These are phyloP conservation scores for Tetrahymena thermophila DNA, from an alignment of 73 alveolate species.

Conservation along the genomic window DNA sequence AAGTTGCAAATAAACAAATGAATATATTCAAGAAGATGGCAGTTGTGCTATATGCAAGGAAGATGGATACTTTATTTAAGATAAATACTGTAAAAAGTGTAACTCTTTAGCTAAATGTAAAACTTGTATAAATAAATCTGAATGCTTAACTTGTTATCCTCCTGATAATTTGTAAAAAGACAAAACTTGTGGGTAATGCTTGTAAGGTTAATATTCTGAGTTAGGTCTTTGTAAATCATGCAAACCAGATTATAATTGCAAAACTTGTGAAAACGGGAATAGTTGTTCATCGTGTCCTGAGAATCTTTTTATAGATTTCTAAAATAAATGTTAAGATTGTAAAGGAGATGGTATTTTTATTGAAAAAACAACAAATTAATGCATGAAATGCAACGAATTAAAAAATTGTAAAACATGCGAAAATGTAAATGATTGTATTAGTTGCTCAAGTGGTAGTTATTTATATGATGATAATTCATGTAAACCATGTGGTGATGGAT, in stretches of 20 bases:
- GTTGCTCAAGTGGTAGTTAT: not conserved
- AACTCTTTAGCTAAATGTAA: not conserved
- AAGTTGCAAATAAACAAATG: not conserved
- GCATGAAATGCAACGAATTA: not conserved
- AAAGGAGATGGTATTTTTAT: not conserved
- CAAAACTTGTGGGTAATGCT: not conserved
- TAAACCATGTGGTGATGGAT: not conserved
- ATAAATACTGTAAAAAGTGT: not conserved
- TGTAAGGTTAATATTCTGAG: not conserved
- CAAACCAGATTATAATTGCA: not conserved
- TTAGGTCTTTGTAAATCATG: not conserved
- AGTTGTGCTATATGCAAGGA: not conserved
- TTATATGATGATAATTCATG: not conserved
- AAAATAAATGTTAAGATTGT: not conserved
- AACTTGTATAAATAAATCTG: not conserved
- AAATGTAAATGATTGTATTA: not conserved
- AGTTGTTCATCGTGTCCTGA: not conserved
- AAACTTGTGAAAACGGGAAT: not conserved
- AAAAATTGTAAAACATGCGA: not conserved
- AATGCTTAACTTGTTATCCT: not conserved
- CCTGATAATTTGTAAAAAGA: not conserved
- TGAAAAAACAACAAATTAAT: not conserved
- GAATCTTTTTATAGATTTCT: not conserved
- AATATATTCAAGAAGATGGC: not conserved
- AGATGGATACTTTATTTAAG: not conserved